Base-by-base conservation (phyloP, 345 rosid genomes). In the Garcia nutans region DNA sequence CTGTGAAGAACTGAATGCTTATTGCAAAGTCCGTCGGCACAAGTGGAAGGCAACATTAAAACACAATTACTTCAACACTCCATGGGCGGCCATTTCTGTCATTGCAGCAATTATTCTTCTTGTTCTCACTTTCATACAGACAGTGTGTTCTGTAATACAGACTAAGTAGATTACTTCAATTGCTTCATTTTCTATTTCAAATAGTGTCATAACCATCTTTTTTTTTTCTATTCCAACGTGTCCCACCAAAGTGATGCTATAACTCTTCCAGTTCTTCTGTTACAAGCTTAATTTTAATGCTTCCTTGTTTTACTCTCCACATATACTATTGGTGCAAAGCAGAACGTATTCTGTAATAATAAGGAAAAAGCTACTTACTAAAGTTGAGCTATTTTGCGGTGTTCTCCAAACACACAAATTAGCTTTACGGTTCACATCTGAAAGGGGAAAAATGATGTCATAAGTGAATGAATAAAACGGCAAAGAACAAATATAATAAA, bases 1-100 rank as follows among this genome's bases (percentile, higher is more conserved):
- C 3, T 55, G 22, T 19, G 49, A 71, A 26, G 66, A 70, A 5
- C 58, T 82, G 9, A 65, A 65, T 10, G 65, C 5, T 8, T 62
- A 78, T 17, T 65, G 76, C 24, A 52, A 44, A 59, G 62, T 17
- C 1, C n/a, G 60, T 16, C n/a, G 58, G 57, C 74, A 77, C 22
- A 47, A 13, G 41, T 81, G 79, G 84, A 37, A 69, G 52, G 74
- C 74, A 17, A 33, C 7, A 5, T 71, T 82, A 66, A 74, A 41
- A 16, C 76, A 78, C 10, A 28, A 71, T 8, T 70, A 82, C 49
- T 82, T 82, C 73, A 45, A 59, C 23, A 74, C 17, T 59, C 84
- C 84, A 50, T 70, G 84, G 84, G 70, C 76, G 2, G 10, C 41
- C 33, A 74, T 77, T 62, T 81, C 81, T 10, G 67, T 81, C 22